phyloP scores from a whole-genome alignment of 1,284 basidiomycete species.

The Singerocomus inundabilis region DNA sequence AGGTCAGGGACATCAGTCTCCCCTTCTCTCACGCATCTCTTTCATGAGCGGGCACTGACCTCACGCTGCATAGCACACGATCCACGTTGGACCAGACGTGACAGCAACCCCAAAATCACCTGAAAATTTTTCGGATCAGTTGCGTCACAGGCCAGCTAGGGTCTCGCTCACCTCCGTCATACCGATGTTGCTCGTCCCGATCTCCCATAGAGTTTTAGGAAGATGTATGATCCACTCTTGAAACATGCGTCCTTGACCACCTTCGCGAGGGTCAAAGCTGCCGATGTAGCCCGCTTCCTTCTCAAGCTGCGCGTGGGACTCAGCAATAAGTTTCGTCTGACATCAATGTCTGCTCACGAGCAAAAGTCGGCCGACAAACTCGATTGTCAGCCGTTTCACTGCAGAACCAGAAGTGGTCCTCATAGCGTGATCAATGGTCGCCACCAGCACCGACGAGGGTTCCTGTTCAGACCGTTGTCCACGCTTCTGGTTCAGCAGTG shows the following conservation, averaged over 20 bases:
- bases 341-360: slow-evolving; percentile 47
- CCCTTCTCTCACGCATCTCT: slow-evolving; percentile 12
- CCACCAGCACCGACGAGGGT: slow-evolving; percentile 42
- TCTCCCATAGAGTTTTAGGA: slow-evolving; percentile 82
- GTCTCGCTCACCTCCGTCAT: slow-evolving; percentile 52
- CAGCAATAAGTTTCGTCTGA: not conserved
- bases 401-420: slow-evolving; percentile 55
- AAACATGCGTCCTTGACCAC: slow-evolving; percentile 40
- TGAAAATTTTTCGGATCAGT: slow-evolving; percentile 28
- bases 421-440: slow-evolving; percentile 58
- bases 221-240: slow-evolving; percentile 68
- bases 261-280: slow-evolving; percentile 40
- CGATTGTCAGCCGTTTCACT: slow-evolving; percentile 62
- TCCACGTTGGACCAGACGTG: slow-evolving; percentile 60
- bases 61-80: slow-evolving; percentile 42
- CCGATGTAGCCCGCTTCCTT: slow-evolving; percentile 55
- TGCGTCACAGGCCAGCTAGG: slow-evolving; percentile 1
- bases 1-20: slow-evolving; percentile 17
- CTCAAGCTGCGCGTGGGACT: slow-evolving; percentile 49
- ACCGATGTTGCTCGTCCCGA: slow-evolving; percentile 55
- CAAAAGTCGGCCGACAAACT: slow-evolving; percentile 68
- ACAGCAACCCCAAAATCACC: slow-evolving; percentile 61
- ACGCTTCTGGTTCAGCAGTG: slow-evolving; percentile 55
- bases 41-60: slow-evolving; percentile 36
- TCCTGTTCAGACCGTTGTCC: slow-evolving; percentile 22